These are phyloP conservation scores for Curvularia sp. DNA, from an alignment of 2,329 filamentous ascomycete genomes.

Conservation along the genomic window DNA sequence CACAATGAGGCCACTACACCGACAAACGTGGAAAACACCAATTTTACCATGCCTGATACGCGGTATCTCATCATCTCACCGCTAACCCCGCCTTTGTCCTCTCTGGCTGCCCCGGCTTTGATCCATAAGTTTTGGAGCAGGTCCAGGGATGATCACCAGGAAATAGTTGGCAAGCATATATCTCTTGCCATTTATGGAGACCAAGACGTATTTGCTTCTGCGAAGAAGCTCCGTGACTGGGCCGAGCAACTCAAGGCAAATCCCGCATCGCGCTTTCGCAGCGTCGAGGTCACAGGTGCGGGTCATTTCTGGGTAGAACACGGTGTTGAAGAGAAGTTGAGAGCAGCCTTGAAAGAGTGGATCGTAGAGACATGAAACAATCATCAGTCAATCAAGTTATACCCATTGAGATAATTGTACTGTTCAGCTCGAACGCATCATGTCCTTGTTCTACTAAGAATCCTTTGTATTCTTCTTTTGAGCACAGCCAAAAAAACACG, in stretches of 20 bases:
- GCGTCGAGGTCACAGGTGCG: constrained; percentile 57
- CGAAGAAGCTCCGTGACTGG: constrained; percentile 72
- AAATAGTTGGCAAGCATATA: constrained; percentile 34
- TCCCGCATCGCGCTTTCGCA: constrained; percentile 45
- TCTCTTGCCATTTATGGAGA: constrained; percentile 78
- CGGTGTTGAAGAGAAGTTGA: constrained; percentile 51
- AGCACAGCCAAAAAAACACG: neutral
- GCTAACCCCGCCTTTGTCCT: constrained; percentile 54
- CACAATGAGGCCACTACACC: constrained; percentile 15
- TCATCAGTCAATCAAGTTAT: neutral
- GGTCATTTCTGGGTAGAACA: constrained; percentile 61
- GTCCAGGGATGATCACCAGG: constrained; percentile 16
- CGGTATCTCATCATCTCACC: constrained; percentile 58
- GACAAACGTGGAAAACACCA: constrained; percentile 3
- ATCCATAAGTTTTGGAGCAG: constrained; percentile 40
- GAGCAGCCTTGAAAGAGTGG: constrained; percentile 53
- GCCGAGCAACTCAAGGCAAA: constrained; percentile 58
- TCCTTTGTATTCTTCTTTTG: neutral
- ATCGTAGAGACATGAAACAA: constrained; percentile 3
- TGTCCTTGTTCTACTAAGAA: neutral
- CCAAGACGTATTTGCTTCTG: constrained; percentile 74
- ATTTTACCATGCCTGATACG: constrained; percentile 30
- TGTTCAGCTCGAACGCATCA: neutral
- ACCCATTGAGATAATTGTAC: neutral
- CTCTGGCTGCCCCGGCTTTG: constrained; percentile 44